A percentile compares a stretch with the other conserved stretches of the same genome.
Conservation (phyloP, 768 basidiomycete genomes). For the Kwoniella sp. region DNA sequence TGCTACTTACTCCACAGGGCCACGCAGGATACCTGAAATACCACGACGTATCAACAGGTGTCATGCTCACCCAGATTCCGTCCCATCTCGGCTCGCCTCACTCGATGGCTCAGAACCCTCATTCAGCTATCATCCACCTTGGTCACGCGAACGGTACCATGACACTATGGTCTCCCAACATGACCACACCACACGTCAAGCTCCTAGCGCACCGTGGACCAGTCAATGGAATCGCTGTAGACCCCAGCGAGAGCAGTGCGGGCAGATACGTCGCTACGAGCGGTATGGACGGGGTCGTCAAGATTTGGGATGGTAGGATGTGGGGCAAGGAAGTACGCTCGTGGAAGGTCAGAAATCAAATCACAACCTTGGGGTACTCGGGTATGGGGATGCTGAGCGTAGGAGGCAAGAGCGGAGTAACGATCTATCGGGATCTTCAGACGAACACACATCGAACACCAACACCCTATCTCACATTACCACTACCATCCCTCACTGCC, state of each 20-base stretch:
- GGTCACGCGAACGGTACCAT: slow-evolving; percentile 90
- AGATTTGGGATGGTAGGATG: slow-evolving; percentile 95
- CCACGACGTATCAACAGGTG: slow-evolving; percentile 93
- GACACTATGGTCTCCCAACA: slow-evolving; percentile 95
- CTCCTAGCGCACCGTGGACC: slow-evolving; percentile 89
- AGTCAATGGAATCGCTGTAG: slow-evolving; percentile 75
- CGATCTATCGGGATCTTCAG: slow-evolving; percentile 70
- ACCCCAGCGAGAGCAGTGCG: slow-evolving; percentile 68
- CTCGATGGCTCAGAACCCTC: slow-evolving; percentile 84
- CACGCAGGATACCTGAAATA: slow-evolving; percentile 91
- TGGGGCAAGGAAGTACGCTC: slow-evolving; percentile 85
- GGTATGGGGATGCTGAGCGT: slow-evolving; percentile 79
- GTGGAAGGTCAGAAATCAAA: slow-evolving; percentile 64
- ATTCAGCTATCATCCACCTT: slow-evolving; percentile 90
- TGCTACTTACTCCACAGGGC: slow-evolving; percentile 58
- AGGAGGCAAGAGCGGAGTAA: slow-evolving; percentile 78
- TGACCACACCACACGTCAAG: slow-evolving; percentile 86
- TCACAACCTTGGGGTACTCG: slow-evolving; percentile 81
- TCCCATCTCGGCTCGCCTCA: slow-evolving; percentile 84
- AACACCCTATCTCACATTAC: slow-evolving; percentile 79
- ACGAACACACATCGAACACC: slow-evolving; percentile 60
- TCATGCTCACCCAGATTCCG: slow-evolving; percentile 79
- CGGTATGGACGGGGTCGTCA: slow-evolving; percentile 83
- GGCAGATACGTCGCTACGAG: slow-evolving; percentile 90
- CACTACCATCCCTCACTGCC: slow-evolving; percentile 77